phyloP scores from a whole-genome alignment of 1,284 basidiomycete genomes.

The Boletellus deceptivus region DNA sequence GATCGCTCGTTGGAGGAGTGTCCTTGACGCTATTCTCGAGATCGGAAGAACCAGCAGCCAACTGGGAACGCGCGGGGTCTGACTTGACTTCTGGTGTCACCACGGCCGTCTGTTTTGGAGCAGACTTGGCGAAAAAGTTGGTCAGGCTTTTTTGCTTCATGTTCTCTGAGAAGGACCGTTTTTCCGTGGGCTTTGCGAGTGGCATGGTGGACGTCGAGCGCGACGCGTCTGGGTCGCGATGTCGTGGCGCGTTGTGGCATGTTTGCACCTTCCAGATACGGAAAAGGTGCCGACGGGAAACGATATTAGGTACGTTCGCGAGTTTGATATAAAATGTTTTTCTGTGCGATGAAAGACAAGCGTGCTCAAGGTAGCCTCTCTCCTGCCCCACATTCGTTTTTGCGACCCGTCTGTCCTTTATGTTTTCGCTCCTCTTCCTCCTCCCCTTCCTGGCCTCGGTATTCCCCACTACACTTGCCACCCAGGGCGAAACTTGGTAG shows the following conservation, averaged over 20 bases:
- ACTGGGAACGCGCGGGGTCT: conserved; percentile 24
- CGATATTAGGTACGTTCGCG: not conserved
- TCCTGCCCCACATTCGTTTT: conserved; percentile 18
- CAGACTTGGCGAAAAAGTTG: conserved; percentile 61
- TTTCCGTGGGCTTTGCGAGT: conserved; percentile 13
- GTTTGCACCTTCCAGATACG: conserved; percentile 16
- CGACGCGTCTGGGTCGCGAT: conserved; percentile 8
- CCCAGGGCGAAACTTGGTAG: conserved; percentile 31
- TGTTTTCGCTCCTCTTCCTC: conserved; percentile 21
- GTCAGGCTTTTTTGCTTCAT: conserved; percentile 75
- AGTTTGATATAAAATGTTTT: not conserved
- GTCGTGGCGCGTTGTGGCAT: conserved; percentile 17
- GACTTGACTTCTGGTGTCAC: conserved; percentile 40
- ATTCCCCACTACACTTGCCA: conserved; percentile 15
- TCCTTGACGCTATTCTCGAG: conserved; percentile 46
- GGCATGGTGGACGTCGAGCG: conserved; percentile 26
- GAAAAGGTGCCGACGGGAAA: not conserved
- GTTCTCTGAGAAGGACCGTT: conserved; percentile 35
- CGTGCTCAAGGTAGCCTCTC: not conserved
- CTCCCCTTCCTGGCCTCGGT: conserved; percentile 20
- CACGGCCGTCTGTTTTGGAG: conserved; percentile 23
- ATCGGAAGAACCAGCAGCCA: conserved; percentile 49
- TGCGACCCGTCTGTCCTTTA: conserved; percentile 11
- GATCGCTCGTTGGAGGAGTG: conserved; percentile 74
- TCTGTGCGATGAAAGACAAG: not conserved